Base-by-base conservation (phyloP, 345 rosid species). In the Melaleuca alternifolia region DNA sequence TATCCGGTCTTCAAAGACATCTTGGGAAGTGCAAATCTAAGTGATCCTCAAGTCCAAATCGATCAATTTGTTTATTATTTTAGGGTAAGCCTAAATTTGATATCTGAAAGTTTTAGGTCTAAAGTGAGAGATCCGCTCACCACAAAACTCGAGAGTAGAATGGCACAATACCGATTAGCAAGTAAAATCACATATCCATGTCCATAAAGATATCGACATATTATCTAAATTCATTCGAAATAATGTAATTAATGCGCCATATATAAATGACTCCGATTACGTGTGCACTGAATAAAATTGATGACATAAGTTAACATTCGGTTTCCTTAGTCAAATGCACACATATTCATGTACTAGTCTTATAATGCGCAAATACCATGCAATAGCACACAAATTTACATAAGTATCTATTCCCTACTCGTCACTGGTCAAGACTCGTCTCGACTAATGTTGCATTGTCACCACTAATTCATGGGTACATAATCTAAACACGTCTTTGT, bases 401-500 rank as follows among this genome's bases (percentile, higher is more conserved):
- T 18, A 59, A 59, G 37, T 8, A 59, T n/a, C n/a, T 59, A 59
- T 59, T 33, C 11, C 14, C 4, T 59, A 7, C 18, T 59, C 9
- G 2, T n/a, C 37, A 3, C 2, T n/a, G 7, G 9, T 59, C 33
- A 12, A 28, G 37, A 59, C 4, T 59, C 1, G n/a, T n/a, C 41
- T 59, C 2, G 1, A 59, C 37, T 59, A n/a, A 59, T 0, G 4
- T 12, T 3, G 11, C 12, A 57, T 26, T 0, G 1, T 26, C 14
- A 2, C 30, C 33, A 57, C 7, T 12, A 2, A 57, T 30, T 57
- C 65, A n/a, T n/a, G 9, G 9, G 8, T 33, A 59, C 5, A 28
- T 1, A 59, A 59, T 59, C 15, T 59, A 59, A 59, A 59, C 16
- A n/a, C 15, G n/a, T 59, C 4, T n/a, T 59, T n/a, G 15, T 2